phyloP scores from a whole-genome alignment of 805 yeast genomes.

The Monosporozyma unispora region DNA sequence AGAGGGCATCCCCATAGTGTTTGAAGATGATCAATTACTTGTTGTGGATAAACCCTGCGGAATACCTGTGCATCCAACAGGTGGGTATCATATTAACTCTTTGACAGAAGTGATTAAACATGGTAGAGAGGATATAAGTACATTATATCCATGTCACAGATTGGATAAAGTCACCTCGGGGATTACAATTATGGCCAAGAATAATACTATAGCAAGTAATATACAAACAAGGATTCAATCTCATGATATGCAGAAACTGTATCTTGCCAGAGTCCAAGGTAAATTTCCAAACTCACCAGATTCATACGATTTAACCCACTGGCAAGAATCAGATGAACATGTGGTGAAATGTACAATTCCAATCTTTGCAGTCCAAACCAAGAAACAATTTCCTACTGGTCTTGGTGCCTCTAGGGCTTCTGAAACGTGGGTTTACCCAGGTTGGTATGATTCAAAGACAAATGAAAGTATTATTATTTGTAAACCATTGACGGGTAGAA shows the following conservation, averaged over 20 bases:
- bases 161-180: constrained; percentile 90
- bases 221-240: constrained; percentile 49
- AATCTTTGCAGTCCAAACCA: constrained; percentile 62
- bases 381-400: constrained; percentile 47
- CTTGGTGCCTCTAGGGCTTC: constrained; percentile 47
- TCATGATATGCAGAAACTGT: constrained; percentile 62
- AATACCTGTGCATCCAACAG: constrained; percentile 92
- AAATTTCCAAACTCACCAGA: constrained; percentile 46
- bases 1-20: constrained; percentile 50
- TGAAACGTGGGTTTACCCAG: constrained; percentile 53
- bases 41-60: constrained; percentile 92
- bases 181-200: constrained; percentile 48
- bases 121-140: constrained; percentile 46
- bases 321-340: constrained; percentile 1
- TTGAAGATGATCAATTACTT: constrained; percentile 64
- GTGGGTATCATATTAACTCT: constrained; percentile 64
- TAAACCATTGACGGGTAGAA: constrained; percentile 84
- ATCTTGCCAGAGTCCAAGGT: constrained; percentile 81
- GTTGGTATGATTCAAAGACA: constrained; percentile 47
- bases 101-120: constrained; percentile 47
- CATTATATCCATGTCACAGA: constrained; percentile 71
- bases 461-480: constrained; percentile 59
- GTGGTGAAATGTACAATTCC: constrained; percentile 32
- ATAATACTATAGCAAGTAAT: constrained; percentile 45
- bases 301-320: neutral